phyloP scores from a whole-genome alignment of 208 protist genomes.

The Leishmania turanica region DNA sequence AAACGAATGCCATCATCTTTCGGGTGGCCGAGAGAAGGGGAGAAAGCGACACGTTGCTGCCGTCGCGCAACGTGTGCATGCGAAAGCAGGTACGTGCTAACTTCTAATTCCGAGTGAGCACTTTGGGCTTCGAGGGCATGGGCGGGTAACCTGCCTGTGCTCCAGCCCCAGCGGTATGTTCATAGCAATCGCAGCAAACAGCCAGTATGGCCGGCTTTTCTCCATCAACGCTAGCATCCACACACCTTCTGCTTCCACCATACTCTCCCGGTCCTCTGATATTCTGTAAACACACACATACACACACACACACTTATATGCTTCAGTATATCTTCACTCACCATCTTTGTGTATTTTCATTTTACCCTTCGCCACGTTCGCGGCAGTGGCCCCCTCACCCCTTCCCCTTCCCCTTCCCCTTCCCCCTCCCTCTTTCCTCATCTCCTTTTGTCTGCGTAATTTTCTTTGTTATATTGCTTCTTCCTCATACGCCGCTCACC shows the following conservation, averaged over 20 bases:
- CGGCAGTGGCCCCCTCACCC: background rate
- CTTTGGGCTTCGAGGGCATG: background rate
- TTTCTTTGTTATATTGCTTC: background rate
- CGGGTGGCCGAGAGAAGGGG: background rate
- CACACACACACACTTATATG: background rate
- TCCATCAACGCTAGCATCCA: background rate
- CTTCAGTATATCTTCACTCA: background rate
- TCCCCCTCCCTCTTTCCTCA: background rate
- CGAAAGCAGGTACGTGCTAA: background rate
- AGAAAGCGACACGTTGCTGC: background rate
- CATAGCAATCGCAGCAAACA: background rate
- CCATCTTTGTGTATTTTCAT: background rate
- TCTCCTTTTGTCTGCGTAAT: background rate
- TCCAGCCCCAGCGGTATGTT: background rate
- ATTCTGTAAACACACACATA: background rate
- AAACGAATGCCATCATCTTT: background rate
- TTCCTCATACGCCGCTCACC: no score
- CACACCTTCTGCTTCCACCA: background rate
- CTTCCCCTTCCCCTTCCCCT: no score
- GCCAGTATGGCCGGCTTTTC: background rate
- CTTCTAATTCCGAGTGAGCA: background rate
- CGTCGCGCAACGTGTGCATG: background rate
- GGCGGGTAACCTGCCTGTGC: background rate
- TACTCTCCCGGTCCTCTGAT: background rate
- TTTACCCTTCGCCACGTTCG: background rate